phyloP scores from a whole-genome alignment of 371 early-diverging fungal species.

The Smittium mucronatum region DNA sequence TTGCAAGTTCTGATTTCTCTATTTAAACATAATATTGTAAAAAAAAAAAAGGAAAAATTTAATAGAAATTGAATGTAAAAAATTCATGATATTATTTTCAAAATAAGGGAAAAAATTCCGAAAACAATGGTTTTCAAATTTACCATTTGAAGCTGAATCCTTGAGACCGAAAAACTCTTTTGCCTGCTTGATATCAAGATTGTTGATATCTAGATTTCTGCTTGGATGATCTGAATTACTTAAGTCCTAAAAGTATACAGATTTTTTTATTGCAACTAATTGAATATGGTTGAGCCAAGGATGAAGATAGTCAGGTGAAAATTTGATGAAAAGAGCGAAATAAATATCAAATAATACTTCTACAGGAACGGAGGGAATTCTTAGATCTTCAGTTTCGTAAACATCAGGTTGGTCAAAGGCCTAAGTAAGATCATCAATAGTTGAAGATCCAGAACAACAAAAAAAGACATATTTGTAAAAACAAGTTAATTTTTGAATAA shows the following conservation, averaged over 20 bases:
- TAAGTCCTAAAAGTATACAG: background rate
- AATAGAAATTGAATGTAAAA: too few relatives aligned
- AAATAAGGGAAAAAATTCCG: background rate
- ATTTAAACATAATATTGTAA: background rate
- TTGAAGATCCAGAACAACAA: too few relatives aligned
- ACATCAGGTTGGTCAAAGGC: slow-evolving; percentile 11
- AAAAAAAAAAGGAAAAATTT: background rate
- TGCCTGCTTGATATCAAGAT: background rate
- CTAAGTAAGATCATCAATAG: slow-evolving; percentile 10
- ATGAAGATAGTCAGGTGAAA: too few relatives aligned
- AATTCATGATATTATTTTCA: too few relatives aligned
- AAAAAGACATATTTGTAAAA: background rate
- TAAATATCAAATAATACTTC: background rate
- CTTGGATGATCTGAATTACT: background rate
- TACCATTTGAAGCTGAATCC: background rate
- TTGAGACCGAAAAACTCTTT: slow-evolving; percentile 10
- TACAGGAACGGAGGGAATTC: background rate
- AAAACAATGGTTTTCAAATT: background rate
- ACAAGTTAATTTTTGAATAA: background rate
- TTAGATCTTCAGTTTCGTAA: slow-evolving; percentile 5
- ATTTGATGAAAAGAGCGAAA: background rate
- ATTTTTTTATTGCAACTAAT: background rate
- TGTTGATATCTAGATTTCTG: background rate
- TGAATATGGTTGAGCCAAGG: too few relatives aligned
- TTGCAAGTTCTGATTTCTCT: background rate